These are phyloP conservation scores for Entamoeba moshkovskii DNA, from an alignment of 208 protist genomes.

Conservation along the genomic window DNA sequence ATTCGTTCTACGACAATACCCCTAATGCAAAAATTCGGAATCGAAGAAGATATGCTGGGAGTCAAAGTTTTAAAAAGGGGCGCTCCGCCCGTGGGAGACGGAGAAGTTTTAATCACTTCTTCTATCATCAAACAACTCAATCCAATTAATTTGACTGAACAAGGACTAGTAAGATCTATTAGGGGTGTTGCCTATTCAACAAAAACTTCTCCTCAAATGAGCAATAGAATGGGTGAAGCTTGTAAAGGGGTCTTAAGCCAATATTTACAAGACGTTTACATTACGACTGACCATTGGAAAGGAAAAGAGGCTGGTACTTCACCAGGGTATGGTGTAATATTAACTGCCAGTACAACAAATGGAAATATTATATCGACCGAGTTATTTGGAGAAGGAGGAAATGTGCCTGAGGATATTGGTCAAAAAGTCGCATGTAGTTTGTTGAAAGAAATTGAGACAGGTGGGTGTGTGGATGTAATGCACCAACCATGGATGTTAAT, in stretches of 20 bases:
- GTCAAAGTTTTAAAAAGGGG: not conserved
- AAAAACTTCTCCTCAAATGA: conserved; percentile 58
- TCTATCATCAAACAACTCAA: conserved; percentile 54
- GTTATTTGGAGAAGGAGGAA: not conserved
- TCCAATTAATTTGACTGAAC: conserved; percentile 49
- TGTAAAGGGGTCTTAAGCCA: conserved; percentile 52
- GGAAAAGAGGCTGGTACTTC: conserved; percentile 42
- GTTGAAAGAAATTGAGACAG: conserved; percentile 22
- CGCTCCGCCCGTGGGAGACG: conserved; percentile 45
- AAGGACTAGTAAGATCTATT: conserved; percentile 62
- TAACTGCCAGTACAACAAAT: conserved; percentile 43
- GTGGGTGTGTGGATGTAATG: conserved; percentile 46
- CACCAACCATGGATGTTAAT: conserved; percentile 45
- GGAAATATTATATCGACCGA: conserved; percentile 49
- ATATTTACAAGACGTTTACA: conserved; percentile 58
- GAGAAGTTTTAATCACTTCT: conserved; percentile 58
- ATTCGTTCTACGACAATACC: not conserved
- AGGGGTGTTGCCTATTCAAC: conserved; percentile 69
- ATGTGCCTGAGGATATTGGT: conserved; percentile 12
- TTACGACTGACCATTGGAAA: conserved; percentile 58
- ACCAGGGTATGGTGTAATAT: conserved; percentile 39
- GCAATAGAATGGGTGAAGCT: conserved; percentile 58
- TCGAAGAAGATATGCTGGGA: not conserved
- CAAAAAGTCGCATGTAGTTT: not conserved
- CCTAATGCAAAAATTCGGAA: not conserved